These are phyloP conservation scores for Colletotrichum orchidophilum DNA, from an alignment of 2,329 filamentous ascomycete genomes.

Conservation along the genomic window DNA sequence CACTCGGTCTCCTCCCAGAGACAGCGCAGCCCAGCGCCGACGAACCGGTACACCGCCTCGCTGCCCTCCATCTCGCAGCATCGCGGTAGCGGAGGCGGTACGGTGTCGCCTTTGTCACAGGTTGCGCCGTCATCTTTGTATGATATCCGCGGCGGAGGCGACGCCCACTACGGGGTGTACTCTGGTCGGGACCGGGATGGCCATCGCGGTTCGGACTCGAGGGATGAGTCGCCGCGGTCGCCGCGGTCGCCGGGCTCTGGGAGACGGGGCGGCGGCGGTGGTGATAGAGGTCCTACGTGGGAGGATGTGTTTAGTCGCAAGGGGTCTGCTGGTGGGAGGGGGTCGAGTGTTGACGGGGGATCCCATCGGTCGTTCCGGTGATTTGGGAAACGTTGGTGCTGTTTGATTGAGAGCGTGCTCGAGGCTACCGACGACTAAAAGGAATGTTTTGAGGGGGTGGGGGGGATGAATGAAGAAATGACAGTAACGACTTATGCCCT, in stretches of 20 bases:
- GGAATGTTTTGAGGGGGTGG: no score
- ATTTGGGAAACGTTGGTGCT: not conserved
- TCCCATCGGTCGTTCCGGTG: slow-evolving; percentile 19
- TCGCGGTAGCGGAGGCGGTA: not conserved
- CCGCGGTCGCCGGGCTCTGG: slow-evolving; percentile 8
- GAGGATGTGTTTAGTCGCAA: slow-evolving; percentile 16
- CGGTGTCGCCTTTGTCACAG: not conserved
- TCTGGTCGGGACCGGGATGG: not conserved
- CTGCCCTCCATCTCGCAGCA: slow-evolving; percentile 17
- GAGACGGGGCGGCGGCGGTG: not conserved
- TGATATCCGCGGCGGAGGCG: not conserved
- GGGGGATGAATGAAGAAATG: not conserved
- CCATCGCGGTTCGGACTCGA: not conserved
- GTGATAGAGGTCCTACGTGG: slow-evolving; percentile 9
- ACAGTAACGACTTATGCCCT: not conserved
- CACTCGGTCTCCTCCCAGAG: not conserved
- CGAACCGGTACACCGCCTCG: slow-evolving; percentile 22
- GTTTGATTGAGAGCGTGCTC: not conserved
- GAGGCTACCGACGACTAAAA: not conserved
- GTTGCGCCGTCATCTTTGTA: not conserved
- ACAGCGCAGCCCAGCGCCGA: slow-evolving; percentile 18
- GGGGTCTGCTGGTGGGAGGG: not conserved
- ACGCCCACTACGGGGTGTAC: slow-evolving; percentile 12
- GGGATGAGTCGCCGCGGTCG: slow-evolving; percentile 21
- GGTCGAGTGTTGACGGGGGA: not conserved